phyloP scores from a whole-genome alignment of 306 rosid species.

The Fagus crenata region DNA sequence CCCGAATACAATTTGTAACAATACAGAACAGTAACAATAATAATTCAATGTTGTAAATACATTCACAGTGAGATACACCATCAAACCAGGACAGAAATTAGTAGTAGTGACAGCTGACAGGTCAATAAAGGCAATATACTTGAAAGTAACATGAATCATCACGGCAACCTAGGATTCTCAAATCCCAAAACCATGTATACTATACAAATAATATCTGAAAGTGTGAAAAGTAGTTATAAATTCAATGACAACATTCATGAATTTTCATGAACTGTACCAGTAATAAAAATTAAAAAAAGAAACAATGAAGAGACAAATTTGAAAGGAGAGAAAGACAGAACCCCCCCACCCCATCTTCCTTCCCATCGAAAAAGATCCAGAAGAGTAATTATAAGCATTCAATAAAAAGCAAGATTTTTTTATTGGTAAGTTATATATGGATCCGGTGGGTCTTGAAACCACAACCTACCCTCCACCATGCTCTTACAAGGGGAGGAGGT shows the following conservation, averaged over 20 bases:
- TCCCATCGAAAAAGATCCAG: too few relatives aligned
- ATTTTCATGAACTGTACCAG: not conserved
- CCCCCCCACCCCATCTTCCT: too few relatives aligned
- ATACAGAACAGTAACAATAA: constrained; percentile 21
- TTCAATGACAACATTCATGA: constrained; percentile 3
- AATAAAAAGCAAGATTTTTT: too few relatives aligned
- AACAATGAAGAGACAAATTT: not conserved
- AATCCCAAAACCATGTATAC: not conserved
- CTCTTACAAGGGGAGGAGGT: too few relatives aligned
- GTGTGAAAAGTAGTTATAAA: not conserved
- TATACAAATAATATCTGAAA: not conserved
- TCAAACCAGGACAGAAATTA: not conserved
- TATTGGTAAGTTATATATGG: too few relatives aligned
- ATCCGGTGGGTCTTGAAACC: too few relatives aligned
- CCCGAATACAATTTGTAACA: constrained; percentile 30
- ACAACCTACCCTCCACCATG: too few relatives aligned
- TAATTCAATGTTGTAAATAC: constrained; percentile 19
- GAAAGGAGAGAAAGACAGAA: not conserved
- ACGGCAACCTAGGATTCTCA: not conserved
- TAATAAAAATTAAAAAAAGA: not conserved
- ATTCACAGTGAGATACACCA: not conserved
- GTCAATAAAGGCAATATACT: not conserved
- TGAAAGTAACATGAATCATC: not conserved
- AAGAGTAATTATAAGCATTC: too few relatives aligned
- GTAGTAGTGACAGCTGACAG: not conserved